Base-by-base conservation (phyloP, 2,329 filamentous ascomycete genomes). In the Myriosclerotinia scirpicola region DNA sequence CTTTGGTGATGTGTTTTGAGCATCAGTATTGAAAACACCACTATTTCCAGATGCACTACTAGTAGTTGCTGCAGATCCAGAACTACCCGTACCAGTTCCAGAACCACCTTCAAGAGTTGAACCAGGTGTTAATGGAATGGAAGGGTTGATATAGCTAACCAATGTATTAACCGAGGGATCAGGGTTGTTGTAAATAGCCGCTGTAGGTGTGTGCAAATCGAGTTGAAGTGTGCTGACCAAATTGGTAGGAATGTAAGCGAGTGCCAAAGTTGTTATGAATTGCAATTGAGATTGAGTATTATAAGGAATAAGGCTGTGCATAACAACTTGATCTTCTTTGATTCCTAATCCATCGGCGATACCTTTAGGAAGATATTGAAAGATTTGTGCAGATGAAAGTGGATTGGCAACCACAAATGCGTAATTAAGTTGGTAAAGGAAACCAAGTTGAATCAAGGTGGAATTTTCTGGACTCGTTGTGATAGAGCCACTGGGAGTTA, bases 351-450 rank as follows among this genome's bases (percentile, higher is more conserved):
- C 88, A 59, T 77, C 78, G 4, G 75, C 69, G 64, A 81, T 71
- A 55, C 91, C 92, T 63, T 82, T 73, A 0, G 93, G 93, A 5
- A 97, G 81, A 71, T 86, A 90, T 64, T 85, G 80, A 81, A 97
- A 96, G 74, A 99, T 91, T 78, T 98, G 94, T 50, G 87, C 87
- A 6, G 92, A 90, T 22, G 93, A 90, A 70, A 89, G 83, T 17
- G 87, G 82, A 69, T 90, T 87, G 30, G 81, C 81, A 14, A 90
- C 88, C 38, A 98, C 90, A 75, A 96, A 97, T 11, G 85, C 80
- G 78, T 95, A 99, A 80, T 96, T 94, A 72, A 96, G 84, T 1
- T 86, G 85, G 75, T 87, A 90, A 63, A 86, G 81, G 83, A 98
- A 97, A 44, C 91, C 95, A 69, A 98, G 84, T 76, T 97, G 92